These are phyloP conservation scores for Ophiocordyceps camponoti-saundersi DNA, from an alignment of 2,329 filamentous ascomycete genomes.

Conservation along the genomic window DNA sequence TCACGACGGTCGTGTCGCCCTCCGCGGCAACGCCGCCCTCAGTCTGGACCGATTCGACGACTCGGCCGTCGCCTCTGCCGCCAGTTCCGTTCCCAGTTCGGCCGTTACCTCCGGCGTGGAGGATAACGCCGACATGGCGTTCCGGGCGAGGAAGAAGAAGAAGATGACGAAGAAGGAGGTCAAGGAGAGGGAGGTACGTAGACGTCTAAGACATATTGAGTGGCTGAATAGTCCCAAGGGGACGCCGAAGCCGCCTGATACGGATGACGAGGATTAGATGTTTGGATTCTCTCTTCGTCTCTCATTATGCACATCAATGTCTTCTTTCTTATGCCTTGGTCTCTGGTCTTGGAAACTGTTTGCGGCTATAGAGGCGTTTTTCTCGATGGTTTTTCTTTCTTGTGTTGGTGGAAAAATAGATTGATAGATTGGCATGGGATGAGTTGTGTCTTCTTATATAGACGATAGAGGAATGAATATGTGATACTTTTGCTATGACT, in stretches of 20 bases:
- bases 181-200: conserved; percentile 81
- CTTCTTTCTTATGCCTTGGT: conserved; percentile 1
- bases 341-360: neutral
- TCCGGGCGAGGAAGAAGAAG: conserved; percentile 85
- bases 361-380: neutral
- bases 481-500: no score
- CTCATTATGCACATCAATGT: no score
- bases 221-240: conserved; percentile 78
- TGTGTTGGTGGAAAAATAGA: neutral
- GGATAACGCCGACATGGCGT: conserved; percentile 67
- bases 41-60: conserved; percentile 72
- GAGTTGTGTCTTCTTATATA: no score
- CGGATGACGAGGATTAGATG: conserved; percentile 50
- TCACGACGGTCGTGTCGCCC: conserved; percentile 68
- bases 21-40: conserved; percentile 62
- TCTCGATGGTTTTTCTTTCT: neutral
- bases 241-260: conserved; percentile 60
- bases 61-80: conserved; percentile 34
- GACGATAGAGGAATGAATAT: no score
- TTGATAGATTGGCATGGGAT: neutral
- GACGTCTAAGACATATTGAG: conserved; percentile 70
- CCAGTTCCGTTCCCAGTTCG: conserved; percentile 42
- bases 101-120: conserved; percentile 45
- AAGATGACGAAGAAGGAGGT: conserved; percentile 95
- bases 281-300: no score